A percentile compares a stretch with the other conserved stretches of the same genome.
These are phyloP conservation scores for Calocera cornea DNA, from an alignment of 768 basidiomycete genomes.

Conservation along the genomic window DNA sequence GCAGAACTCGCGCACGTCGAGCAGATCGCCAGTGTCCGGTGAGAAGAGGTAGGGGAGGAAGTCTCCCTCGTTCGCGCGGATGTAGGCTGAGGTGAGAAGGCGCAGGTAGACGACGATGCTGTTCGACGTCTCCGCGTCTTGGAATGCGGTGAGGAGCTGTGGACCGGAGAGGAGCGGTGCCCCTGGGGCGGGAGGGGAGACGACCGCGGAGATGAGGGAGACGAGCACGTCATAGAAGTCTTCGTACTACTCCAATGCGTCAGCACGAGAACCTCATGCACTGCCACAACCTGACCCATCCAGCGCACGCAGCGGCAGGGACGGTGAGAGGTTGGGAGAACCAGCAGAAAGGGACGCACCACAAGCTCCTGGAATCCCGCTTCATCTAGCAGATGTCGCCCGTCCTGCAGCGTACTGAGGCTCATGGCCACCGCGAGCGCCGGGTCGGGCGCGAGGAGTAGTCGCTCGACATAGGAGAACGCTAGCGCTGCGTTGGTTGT, in stretches of 20 bases:
- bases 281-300: too few species aligned
- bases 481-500: slow-evolving; percentile 70
- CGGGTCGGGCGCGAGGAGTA: slow-evolving; percentile 38
- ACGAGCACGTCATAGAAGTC: slow-evolving; percentile 60
- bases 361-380: slow-evolving; percentile 55
- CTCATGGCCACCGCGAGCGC: slow-evolving; percentile 37
- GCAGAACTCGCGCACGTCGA: slow-evolving; percentile 56
- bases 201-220: slow-evolving; percentile 36
- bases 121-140: slow-evolving; percentile 43
- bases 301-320: too few species aligned
- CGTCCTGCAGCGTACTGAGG: slow-evolving; percentile 38
- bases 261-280: too few species aligned
- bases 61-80: slow-evolving; percentile 45
- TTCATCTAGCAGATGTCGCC: slow-evolving; percentile 37
- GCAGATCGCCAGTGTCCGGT: slow-evolving; percentile 49
- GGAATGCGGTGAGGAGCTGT: slow-evolving; percentile 40
- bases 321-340: background rate
- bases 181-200: slow-evolving; percentile 27
- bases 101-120: slow-evolving; percentile 69
- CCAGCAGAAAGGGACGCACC: slow-evolving; percentile 28
- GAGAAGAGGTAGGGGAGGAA: slow-evolving; percentile 65
- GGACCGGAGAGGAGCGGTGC: slow-evolving; percentile 24
- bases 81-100: slow-evolving; percentile 69
- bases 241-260: slow-evolving; percentile 18
- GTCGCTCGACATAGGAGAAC: slow-evolving; percentile 65